Evolutionary conservation across 2,329 filamentous ascomycete genomes (phyloP).

Genomic region (Ceratocystiopsis minuta): DNA sequence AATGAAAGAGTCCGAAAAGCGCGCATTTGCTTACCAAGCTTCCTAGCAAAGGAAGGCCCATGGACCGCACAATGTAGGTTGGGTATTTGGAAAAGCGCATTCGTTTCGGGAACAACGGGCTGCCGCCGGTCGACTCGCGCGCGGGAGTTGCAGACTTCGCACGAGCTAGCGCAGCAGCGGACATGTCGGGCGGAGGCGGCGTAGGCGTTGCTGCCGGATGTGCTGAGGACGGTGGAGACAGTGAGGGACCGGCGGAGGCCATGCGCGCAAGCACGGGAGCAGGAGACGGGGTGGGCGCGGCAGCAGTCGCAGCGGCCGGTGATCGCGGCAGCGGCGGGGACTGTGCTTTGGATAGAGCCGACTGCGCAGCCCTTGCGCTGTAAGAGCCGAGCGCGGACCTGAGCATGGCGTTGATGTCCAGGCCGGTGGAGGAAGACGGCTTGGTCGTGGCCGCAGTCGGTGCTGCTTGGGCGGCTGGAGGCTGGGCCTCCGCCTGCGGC

Average conservation of each 20-base stretch:
- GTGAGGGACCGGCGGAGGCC: too few species aligned
- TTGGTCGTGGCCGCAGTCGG: too few species aligned
- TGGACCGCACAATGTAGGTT: conserved; percentile 17
- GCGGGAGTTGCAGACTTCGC: too few species aligned
- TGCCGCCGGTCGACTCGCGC: background rate
- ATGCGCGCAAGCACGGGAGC: too few species aligned
- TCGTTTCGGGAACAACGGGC: conserved; percentile 11
- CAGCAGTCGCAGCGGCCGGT: background rate
- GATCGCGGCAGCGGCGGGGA: background rate
- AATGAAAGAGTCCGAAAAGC: background rate
- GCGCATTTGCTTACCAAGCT: conserved; percentile 12
- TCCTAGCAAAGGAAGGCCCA: conserved; percentile 18
- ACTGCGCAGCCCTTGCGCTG: conserved; percentile 3
- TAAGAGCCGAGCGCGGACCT: conserved; percentile 14
- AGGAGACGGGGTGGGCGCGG: too few species aligned
- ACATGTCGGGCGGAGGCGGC: background rate
- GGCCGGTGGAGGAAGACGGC: background rate
- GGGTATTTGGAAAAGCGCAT: conserved; percentile 18
- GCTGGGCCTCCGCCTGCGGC: conserved; percentile 5
- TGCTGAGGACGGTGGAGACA: background rate
- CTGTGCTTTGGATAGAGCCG: background rate
- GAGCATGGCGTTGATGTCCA: conserved; percentile 15
- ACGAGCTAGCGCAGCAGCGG: background rate
- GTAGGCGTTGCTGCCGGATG: background rate
- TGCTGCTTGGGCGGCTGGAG: background rate